Conservation (phyloP, 495 filamentous ascomycete species). For the Lindgomyces ingoldianus region DNA sequence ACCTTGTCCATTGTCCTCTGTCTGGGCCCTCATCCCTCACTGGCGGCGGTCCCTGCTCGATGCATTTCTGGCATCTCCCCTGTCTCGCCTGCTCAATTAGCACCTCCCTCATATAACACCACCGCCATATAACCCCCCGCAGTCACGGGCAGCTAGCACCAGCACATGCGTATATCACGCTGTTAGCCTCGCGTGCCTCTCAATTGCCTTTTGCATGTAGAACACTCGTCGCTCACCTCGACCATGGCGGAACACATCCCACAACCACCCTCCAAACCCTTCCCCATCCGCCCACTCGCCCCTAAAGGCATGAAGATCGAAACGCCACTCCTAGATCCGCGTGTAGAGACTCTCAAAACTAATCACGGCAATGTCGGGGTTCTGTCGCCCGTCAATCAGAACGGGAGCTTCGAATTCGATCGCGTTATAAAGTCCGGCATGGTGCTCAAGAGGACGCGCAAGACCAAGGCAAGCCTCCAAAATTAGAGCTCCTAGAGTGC, state of each 20-base stretch:
- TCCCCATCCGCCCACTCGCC: conserved; percentile 9
- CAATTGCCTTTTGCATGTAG: conserved; percentile 17
- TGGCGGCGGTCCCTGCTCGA: conserved; percentile 8
- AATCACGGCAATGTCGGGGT: conserved; percentile 58
- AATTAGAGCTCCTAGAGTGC: not conserved
- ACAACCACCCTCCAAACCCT: conserved; percentile 14
- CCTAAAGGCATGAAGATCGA: conserved; percentile 31
- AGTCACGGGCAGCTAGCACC: not conserved
- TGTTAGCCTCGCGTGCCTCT: not conserved
- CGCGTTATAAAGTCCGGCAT: conserved; percentile 85
- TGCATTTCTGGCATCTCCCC: conserved; percentile 12
- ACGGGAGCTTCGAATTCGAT: conserved; percentile 94
- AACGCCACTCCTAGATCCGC: conserved; percentile 17
- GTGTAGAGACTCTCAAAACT: conserved; percentile 41
- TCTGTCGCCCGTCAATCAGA: conserved; percentile 84
- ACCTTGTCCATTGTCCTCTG: not conserved
- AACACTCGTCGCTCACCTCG: not conserved
- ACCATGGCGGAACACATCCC: conserved; percentile 25
- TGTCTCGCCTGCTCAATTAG: conserved; percentile 27
- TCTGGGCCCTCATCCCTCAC: not conserved
- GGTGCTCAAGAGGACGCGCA: conserved; percentile 82
- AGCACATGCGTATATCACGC: not conserved
- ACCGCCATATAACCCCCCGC: not conserved
- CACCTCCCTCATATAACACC: conserved; percentile 1
- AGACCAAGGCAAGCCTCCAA: conserved; percentile 74